Evolutionary conservation across 805 yeast genomes (phyloP).

Genomic region (Wickerhamiella bombiphila): DNA sequence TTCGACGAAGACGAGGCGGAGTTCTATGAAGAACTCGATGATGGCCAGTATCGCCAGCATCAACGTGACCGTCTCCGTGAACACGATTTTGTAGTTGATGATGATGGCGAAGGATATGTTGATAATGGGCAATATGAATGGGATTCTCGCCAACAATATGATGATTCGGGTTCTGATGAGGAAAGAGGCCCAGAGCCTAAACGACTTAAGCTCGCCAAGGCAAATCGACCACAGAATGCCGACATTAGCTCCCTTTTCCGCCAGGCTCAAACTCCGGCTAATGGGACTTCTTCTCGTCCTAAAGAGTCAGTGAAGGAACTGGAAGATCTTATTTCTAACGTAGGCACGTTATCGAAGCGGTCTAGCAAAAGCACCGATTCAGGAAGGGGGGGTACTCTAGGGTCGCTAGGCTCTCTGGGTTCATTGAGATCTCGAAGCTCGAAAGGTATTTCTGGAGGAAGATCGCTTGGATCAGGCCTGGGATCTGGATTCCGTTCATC

Average conservation of each 20-base stretch:
- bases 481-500: conserved; percentile 3
- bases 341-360: too few relatives aligned
- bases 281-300: conserved; percentile 28
- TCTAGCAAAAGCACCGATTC: too few relatives aligned
- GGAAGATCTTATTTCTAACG: too few relatives aligned
- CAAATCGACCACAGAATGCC: too few relatives aligned
- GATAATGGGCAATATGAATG: conserved; percentile 89
- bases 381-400: too few relatives aligned
- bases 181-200: conserved; percentile 16
- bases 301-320: too few relatives aligned
- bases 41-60: conserved; percentile 56
- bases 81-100: conserved; percentile 91
- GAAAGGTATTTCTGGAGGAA: too few relatives aligned
- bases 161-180: conserved; percentile 16
- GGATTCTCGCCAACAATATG: conserved; percentile 37
- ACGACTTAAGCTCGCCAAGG: conserved; percentile 17
- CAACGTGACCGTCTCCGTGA: conserved; percentile 68
- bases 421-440: too few relatives aligned
- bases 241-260: conserved; percentile 28
- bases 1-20: conserved; percentile 38
- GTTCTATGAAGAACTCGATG: conserved; percentile 82
- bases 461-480: conserved; percentile 6
- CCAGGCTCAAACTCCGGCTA: conserved; percentile 25
- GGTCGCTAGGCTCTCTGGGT: too few relatives aligned
- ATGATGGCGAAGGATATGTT: conserved; percentile 83